Evolutionary conservation across 768 basidiomycete species (phyloP).

Genomic region (Lactarius psammicola): DNA sequence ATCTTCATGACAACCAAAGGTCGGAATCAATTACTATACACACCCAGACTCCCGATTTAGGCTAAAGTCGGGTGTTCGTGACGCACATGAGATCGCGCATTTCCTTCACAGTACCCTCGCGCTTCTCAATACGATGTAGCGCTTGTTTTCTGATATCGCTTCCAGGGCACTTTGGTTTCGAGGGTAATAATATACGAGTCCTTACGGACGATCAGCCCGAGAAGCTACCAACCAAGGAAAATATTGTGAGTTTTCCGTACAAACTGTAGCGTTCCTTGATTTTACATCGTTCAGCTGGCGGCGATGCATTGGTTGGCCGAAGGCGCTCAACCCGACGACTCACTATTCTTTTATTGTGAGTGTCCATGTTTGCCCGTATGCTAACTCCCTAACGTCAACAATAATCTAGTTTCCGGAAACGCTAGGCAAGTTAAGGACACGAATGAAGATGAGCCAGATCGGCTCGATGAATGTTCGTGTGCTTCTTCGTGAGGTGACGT

Average conservation of each 20-base stretch:
- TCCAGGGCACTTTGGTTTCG: background rate
- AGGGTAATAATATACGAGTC: background rate
- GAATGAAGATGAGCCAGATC: background rate
- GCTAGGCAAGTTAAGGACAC: background rate
- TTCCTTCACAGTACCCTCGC: background rate
- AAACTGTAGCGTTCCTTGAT: background rate
- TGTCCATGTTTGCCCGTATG: background rate
- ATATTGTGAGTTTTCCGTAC: conserved; percentile 1
- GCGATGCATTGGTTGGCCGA: conserved; percentile 1
- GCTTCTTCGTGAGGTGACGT: background rate
- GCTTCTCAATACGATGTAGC: background rate
- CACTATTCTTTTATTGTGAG: conserved; percentile 3
- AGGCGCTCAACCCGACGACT: background rate
- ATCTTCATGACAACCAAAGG: background rate
- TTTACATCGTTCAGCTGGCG: background rate
- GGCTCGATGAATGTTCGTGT: background rate
- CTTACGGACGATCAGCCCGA: background rate
- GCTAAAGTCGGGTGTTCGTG: background rate
- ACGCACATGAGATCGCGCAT: background rate
- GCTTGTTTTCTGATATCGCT: background rate
- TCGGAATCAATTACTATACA: background rate
- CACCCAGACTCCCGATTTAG: background rate
- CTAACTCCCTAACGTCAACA: background rate
- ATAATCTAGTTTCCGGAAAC: background rate
- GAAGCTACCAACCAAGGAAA: background rate